phyloP scores from a whole-genome alignment of 768 basidiomycete genomes.

The Lactarius quietus region DNA sequence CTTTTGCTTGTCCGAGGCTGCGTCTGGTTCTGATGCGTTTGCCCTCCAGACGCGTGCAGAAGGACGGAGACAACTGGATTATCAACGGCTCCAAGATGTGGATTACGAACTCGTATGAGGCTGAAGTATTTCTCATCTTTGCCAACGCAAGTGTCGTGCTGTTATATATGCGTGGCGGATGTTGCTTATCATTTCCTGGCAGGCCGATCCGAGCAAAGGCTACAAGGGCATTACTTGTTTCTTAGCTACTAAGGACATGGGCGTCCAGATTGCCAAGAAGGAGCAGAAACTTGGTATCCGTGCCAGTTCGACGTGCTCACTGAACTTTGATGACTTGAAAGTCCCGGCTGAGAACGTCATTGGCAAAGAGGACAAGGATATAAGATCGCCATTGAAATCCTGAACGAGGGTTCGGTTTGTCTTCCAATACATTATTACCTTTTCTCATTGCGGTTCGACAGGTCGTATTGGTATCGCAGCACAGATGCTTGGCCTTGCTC shows the following conservation, averaged over 20 bases:
- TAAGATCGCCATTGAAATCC: constrained; percentile 95
- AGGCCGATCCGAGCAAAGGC: constrained; percentile 86
- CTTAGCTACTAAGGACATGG: constrained; percentile 94
- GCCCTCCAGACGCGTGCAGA: constrained; percentile 92
- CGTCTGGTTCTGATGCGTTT: constrained; percentile 95
- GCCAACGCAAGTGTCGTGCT: constrained; percentile 65
- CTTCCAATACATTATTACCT: background rate
- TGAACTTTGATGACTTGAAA: constrained; percentile 92
- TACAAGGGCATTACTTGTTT: constrained; percentile 99
- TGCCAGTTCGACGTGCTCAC: constrained; percentile 91
- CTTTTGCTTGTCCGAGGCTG: constrained; percentile 91
- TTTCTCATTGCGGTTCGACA: constrained; percentile 25
- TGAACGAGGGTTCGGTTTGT: constrained; percentile 71
- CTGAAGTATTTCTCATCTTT: constrained; percentile 90
- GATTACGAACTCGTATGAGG: constrained; percentile 95
- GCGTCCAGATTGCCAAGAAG: constrained; percentile 95
- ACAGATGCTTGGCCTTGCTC: constrained; percentile 97
- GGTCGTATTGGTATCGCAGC: constrained; percentile 96
- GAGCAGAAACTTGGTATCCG: constrained; percentile 98
- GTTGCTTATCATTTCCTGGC: background rate
- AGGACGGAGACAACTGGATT: constrained; percentile 81
- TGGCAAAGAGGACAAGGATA: constrained; percentile 92
- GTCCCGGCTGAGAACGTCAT: constrained; percentile 86
- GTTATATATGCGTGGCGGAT: background rate
- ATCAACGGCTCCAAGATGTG: constrained; percentile 99